phyloP scores from a whole-genome alignment of 2,329 filamentous ascomycete species.

The Cladosporium sp. region DNA sequence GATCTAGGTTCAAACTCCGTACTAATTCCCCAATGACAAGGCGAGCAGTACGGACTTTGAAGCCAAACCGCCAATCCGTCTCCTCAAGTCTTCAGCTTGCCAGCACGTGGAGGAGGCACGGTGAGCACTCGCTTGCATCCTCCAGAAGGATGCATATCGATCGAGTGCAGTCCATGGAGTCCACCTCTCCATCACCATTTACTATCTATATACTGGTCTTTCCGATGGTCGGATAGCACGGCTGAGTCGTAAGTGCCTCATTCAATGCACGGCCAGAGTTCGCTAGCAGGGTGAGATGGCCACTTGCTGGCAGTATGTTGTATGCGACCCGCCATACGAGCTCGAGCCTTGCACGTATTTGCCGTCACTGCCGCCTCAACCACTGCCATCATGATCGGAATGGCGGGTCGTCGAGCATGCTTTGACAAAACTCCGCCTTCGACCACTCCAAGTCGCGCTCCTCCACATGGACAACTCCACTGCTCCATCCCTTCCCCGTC shows the following conservation, averaged over 20 bases:
- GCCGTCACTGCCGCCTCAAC: conserved; percentile 4
- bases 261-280: neutral
- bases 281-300: neutral
- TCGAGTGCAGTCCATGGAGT: neutral
- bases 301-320: neutral
- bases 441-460: conserved; percentile 1
- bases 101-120: neutral
- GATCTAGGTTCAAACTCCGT: no score
- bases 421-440: conserved; percentile 12
- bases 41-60: no score
- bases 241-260: neutral
- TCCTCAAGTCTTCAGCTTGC: neutral
- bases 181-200: neutral
- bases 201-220: neutral
- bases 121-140: neutral
- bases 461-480: conserved; percentile 6
- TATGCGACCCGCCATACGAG: neutral
- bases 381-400: neutral
- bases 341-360: neutral
- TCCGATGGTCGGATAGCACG: neutral
- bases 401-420: neutral
- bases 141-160: neutral
- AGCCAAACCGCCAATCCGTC: no score
- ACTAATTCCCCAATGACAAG: no score
- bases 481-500: neutral